Evolutionary conservation across 495 filamentous ascomycete species (phyloP), one percentile per base, ranked within the genome.

Genomic region (Terfezia claveryi): DNA sequence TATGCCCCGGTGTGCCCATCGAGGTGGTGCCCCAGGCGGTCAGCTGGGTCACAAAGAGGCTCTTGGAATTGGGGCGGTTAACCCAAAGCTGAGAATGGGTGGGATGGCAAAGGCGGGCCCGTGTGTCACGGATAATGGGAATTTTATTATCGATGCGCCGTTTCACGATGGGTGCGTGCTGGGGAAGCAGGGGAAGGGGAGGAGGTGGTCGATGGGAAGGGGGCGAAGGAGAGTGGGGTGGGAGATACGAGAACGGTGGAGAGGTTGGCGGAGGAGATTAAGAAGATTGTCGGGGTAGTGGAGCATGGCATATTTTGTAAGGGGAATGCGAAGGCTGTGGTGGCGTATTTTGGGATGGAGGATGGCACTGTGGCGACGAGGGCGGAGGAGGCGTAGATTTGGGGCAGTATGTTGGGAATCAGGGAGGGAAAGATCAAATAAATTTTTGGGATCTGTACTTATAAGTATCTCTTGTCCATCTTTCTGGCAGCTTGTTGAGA

Each of bases 341-440:
- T 86, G 44, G 88, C 85, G 36, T 98, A 95, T 69, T 96, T 96
- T 68, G 91, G 91, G 14, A 85, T 86, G 81, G 76, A 81, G 54
- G 79, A 89, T 66, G 86, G 86, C 12, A 71, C 73, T 27, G 80
- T 84, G n/a, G 3, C 4, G 6, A 51, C 23, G 10, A 51, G 50
- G 20, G 20, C 20, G 20, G 20, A 20, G 2, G 20, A 20, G 20
- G 20, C 20, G 20, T 20, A 20, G 20, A 20, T 20, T 20, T 0
- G 20, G 20, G 20, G 20, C 0, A 2, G 20, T 20, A 20, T 20
- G 20, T 20, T 20, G 20, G 20, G 20, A 20, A 20, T 20, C 20
- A 20, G 20, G 20, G 20, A 20, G 20, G 20, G 2, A 20, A 20
- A 20, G 20, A 1, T 0, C 20, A 20, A 20, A 20, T 20, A 20